A percentile compares a stretch with the other conserved stretches of the same genome.
These are phyloP conservation scores for Euphorbia pulcherrima DNA, from an alignment of 345 rosid genomes.

Conservation along the genomic window DNA sequence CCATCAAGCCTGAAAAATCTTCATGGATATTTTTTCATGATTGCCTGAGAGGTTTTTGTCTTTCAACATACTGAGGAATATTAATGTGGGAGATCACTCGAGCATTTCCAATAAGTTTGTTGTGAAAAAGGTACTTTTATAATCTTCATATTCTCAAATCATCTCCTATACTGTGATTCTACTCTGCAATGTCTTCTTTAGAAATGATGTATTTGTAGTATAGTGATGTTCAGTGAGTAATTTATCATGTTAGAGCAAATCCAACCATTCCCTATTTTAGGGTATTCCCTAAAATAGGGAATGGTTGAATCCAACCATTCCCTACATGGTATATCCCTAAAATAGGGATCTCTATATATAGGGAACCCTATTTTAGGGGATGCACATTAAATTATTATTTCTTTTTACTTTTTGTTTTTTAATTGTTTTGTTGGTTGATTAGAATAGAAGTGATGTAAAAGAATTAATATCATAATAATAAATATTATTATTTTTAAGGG, in stretches of 20 bases:
- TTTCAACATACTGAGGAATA: slow-evolving; percentile 11
- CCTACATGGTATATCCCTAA: too few relatives aligned
- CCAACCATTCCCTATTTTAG: too few relatives aligned
- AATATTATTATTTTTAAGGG: too few relatives aligned
- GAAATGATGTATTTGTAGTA: neutral
- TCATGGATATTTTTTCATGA: neutral
- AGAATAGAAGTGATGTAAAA: too few relatives aligned
- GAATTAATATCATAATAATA: too few relatives aligned
- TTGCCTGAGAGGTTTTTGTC: slow-evolving; percentile 12
- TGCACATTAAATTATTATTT: too few relatives aligned
- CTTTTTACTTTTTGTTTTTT: too few relatives aligned
- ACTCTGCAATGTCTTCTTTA: neutral
- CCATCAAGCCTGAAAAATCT: slow-evolving; percentile 12
- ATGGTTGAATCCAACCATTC: too few relatives aligned
- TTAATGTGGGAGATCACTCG: slow-evolving; percentile 18
- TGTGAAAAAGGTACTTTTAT: slow-evolving; percentile 24
- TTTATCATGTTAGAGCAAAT: neutral
- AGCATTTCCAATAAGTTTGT: slow-evolving; percentile 18
- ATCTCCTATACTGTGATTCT: neutral
- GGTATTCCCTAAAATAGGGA: too few relatives aligned
- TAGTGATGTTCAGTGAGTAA: neutral
- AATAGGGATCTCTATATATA: too few relatives aligned
- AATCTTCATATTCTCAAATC: neutral
- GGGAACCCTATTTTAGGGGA: too few relatives aligned
- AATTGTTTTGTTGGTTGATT: too few relatives aligned